Conservation (phyloP, 2,329 filamentous ascomycete species). For the Elsinoe arachidis region DNA sequence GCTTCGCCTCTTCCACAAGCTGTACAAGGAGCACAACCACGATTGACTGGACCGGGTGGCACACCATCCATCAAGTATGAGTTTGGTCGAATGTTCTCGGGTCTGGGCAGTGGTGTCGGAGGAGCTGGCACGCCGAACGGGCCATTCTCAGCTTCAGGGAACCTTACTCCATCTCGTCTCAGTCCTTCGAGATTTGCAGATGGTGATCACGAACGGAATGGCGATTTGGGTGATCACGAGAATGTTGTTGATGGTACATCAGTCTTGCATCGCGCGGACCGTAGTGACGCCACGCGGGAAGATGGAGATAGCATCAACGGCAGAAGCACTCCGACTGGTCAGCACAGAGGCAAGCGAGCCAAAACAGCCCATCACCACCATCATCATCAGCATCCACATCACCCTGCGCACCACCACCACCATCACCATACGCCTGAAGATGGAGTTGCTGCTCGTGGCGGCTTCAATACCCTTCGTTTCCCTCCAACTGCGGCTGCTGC, state of each 20-base stretch:
- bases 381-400: slow-evolving; percentile 51
- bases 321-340: slow-evolving; percentile 23
- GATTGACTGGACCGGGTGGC: slow-evolving; percentile 66
- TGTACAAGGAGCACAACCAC: slow-evolving; percentile 81
- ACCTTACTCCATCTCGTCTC: slow-evolving; percentile 43
- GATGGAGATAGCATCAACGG: slow-evolving; percentile 33
- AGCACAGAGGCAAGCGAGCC: slow-evolving; percentile 59
- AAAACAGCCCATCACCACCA: slow-evolving; percentile 42
- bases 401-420: slow-evolving; percentile 26
- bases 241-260: slow-evolving; percentile 3
- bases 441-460: slow-evolving; percentile 18
- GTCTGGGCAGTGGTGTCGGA: slow-evolving; percentile 63
- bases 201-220: slow-evolving; percentile 21
- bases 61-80: slow-evolving; percentile 91
- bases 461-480: slow-evolving; percentile 27
- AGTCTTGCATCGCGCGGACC: not conserved
- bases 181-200: slow-evolving; percentile 26
- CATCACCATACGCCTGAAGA: slow-evolving; percentile 26
- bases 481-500: slow-evolving; percentile 24
- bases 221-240: slow-evolving; percentile 18
- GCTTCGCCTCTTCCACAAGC: slow-evolving; percentile 86
- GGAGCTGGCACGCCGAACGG: slow-evolving; percentile 43
- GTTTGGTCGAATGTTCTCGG: slow-evolving; percentile 88
- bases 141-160: slow-evolving; percentile 41
- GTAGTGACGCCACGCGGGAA: slow-evolving; percentile 2